Percentiles rank a stretch among this genome's conserved stretches.
Evolutionary conservation across 331 rosid species (phyloP).

Genomic region (Quercus tomentella): DNA sequence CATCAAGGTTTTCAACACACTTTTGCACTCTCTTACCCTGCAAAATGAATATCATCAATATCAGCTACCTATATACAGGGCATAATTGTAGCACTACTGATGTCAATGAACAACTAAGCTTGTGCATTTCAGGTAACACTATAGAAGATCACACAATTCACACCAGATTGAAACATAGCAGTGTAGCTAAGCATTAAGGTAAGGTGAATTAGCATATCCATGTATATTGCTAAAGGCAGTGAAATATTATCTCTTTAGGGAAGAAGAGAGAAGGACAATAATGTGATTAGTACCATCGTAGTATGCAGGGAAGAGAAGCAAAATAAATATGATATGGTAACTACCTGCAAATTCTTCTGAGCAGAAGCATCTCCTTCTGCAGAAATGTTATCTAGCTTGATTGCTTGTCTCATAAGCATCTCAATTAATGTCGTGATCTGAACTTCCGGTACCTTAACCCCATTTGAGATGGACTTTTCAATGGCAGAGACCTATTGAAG

Average conservation of each 20-base stretch:
- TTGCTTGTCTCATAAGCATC: constrained; percentile 89
- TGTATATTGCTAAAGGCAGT: too few species aligned
- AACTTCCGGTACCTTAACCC: constrained; percentile 71
- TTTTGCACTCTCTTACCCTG: constrained; percentile 79
- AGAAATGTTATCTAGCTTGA: constrained; percentile 59
- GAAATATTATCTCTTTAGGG: background rate
- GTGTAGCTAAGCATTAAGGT: too few species aligned
- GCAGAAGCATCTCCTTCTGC: constrained; percentile 73
- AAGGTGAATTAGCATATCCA: too few species aligned
- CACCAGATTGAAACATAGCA: too few species aligned
- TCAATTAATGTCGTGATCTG: constrained; percentile 71
- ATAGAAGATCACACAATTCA: too few species aligned
- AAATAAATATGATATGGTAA: background rate
- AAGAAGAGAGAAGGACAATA: background rate
- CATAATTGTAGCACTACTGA: too few species aligned
- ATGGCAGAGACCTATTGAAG: constrained; percentile 45
- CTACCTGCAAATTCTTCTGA: constrained; percentile 65
- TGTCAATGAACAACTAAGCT: too few species aligned
- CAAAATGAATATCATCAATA: background rate
- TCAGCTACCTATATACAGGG: too few species aligned
- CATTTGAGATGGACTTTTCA: constrained; percentile 53
- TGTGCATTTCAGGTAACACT: too few species aligned
- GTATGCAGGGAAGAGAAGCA: background rate
- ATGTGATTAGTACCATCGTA: background rate
- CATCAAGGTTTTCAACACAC: constrained; percentile 74